phyloP scores from a whole-genome alignment of 306 rosid genomes.

The Pyrus bretschneideri region DNA sequence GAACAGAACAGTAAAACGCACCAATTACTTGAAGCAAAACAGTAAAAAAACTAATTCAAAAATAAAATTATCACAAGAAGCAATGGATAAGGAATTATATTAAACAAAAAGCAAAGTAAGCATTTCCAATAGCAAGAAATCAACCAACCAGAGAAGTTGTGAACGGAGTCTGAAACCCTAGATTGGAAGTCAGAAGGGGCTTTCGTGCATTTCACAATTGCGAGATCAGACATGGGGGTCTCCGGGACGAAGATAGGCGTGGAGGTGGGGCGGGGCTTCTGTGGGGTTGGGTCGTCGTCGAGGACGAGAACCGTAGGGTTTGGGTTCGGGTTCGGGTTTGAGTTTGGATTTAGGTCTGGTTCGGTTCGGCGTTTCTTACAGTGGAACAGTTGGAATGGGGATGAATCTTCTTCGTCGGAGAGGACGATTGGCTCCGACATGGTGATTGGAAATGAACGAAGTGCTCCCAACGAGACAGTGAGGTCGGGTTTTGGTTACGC shows the following conservation, averaged over 20 bases:
- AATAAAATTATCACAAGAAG: not conserved
- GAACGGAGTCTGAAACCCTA: constrained; percentile 38
- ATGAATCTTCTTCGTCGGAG: constrained; percentile 69
- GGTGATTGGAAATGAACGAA: constrained; percentile 13
- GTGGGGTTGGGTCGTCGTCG: constrained; percentile 80
- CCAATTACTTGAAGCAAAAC: not conserved
- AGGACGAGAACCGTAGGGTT: constrained; percentile 36
- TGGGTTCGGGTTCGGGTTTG: constrained; percentile 17
- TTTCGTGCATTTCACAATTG: constrained; percentile 50
- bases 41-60: not conserved
- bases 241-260: constrained; percentile 55
- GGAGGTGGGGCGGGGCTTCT: constrained; percentile 39
- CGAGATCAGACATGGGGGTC: constrained; percentile 60
- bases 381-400: constrained; percentile 22
- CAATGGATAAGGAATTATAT: not conserved
- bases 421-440: constrained; percentile 54
- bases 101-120: not conserved
- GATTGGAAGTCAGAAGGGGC: constrained; percentile 8
- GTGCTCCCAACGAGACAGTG: not conserved
- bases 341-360: constrained; percentile 3
- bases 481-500: not conserved
- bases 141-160: constrained; percentile 33
- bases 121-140: not conserved
- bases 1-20: not conserved
- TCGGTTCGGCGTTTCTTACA: constrained; percentile 59